Base-by-base conservation (phyloP, 2,329 filamentous ascomycete genomes). In the Macrophomina pseudophaseolina region DNA sequence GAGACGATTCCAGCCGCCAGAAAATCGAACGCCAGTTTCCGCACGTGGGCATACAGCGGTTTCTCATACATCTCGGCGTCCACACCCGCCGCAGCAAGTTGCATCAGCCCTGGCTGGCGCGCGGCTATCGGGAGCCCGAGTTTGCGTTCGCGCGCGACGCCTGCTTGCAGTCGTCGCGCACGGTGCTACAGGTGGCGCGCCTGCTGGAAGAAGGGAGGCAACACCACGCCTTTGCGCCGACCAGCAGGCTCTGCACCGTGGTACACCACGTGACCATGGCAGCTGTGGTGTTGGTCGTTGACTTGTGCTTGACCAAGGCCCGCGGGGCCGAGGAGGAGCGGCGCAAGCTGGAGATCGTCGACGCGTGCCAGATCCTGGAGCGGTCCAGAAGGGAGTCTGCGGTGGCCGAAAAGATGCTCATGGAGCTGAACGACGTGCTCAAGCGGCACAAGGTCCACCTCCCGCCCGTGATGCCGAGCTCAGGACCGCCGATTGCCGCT, bases 251-350 rank as follows among this genome's bases (percentile, higher is more conserved):
- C n/a, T 40, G 54, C 11, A 42, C 38, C 11, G 54, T 58, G 1
- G 54, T 58, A 35, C 54, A 58, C 28, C 54, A 58, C n/a, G 54
- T 58, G 5, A 18, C 54, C 0, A 40, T 58, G 54, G 54, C 54
- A 18, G 54, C 54, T 3, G 54, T 58, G 35, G 33, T 58, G 54
- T 32, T 58, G 35, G 32, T 58, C 18, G 54, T 58, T 8, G 54
- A 58, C 30, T n/a, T 58, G 54, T 58, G 35, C 5, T 58, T 44
- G 14, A 28, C 54, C 3, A 8, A 16, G 54, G 3, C 12, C 6
- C 7, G 54, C 16, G 32, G 53, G 5, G 33, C 30, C 18, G 51
- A 53, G 51, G 33, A 30, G 54, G 54, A 58, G 35, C 1, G 12
- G 16, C 5, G 54, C n/a, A 30, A 18, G 35, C 3, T 8, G 18